Percentiles rank a stretch among this genome's conserved stretches.
Conservation (phyloP, 306 rosid genomes). For the Ormosia emarginata region DNA sequence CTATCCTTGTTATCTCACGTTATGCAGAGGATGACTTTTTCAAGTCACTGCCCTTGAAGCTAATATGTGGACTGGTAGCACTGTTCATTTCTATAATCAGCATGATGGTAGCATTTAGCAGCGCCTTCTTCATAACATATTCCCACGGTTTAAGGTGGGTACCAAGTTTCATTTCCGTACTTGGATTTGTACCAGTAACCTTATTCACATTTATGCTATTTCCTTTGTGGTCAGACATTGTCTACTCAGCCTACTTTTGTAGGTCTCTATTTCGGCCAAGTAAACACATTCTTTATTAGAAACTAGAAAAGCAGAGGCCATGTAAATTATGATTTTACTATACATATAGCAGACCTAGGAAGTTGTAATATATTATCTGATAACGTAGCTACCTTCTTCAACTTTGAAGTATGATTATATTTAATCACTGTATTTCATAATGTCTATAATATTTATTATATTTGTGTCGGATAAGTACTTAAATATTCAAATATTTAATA, state of each 20-base stretch:
- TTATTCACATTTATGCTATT: slow-evolving; percentile 14
- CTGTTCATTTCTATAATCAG: slow-evolving; percentile 31
- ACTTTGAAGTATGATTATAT: too few relatives aligned
- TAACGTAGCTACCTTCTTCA: not conserved
- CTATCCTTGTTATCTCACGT: slow-evolving; percentile 17
- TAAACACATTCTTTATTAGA: not conserved
- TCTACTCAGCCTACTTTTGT: slow-evolving; percentile 24
- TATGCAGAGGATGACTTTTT: slow-evolving; percentile 35
- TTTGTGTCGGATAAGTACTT: too few relatives aligned
- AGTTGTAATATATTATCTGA: not conserved
- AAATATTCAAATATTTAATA: too few relatives aligned
- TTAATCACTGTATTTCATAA: too few relatives aligned
- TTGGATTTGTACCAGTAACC: slow-evolving; percentile 16
- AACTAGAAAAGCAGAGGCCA: not conserved
- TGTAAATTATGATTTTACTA: not conserved
- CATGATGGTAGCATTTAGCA: slow-evolving; percentile 35
- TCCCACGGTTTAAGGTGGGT: not conserved
- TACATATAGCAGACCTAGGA: not conserved
- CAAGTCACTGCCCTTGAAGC: slow-evolving; percentile 22
- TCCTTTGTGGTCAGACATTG: slow-evolving; percentile 18
- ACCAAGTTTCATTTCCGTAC: not conserved
- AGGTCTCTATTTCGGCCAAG: slow-evolving; percentile 25
- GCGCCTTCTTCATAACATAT: slow-evolving; percentile 23
- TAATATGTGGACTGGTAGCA: slow-evolving; percentile 21
- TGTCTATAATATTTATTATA: too few relatives aligned